A percentile compares a stretch with the other conserved stretches of the same genome.
Conservation (phyloP, 768 basidiomycete species). For the Lyophyllum decastes region DNA sequence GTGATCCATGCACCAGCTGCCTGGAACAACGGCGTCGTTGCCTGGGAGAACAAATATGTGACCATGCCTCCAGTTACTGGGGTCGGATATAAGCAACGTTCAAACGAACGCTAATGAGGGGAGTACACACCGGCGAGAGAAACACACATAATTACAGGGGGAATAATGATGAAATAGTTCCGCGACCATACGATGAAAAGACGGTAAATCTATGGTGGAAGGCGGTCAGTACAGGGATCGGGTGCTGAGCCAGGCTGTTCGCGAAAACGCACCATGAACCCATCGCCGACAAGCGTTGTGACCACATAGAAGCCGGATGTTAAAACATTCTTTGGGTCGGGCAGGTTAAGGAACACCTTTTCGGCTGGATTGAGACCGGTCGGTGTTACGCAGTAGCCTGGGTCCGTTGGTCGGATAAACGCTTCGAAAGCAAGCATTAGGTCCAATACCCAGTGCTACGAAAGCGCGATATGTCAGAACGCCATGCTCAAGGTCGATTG, state of each 20-base stretch:
- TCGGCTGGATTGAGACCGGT: conserved; percentile 12
- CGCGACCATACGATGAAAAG: conserved; percentile 16
- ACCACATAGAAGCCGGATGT: conserved; percentile 12
- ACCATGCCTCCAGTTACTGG: conserved; percentile 16
- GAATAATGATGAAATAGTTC: conserved; percentile 8
- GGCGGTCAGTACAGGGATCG: not conserved
- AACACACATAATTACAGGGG: conserved; percentile 7
- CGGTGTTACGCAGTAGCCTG: conserved; percentile 8
- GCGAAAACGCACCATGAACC: conserved; percentile 12
- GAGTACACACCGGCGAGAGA: conserved; percentile 5
- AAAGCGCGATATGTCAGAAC: not conserved
- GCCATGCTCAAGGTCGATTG: not conserved
- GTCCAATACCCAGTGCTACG: conserved; percentile 8
- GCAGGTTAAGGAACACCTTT: conserved; percentile 12
- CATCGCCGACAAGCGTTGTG: conserved; percentile 14
- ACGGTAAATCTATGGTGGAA: conserved; percentile 8
- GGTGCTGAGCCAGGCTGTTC: not conserved
- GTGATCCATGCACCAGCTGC: conserved; percentile 23
- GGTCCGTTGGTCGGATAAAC: conserved; percentile 6
- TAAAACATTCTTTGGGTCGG: conserved; percentile 8
- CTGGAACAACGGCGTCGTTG: conserved; percentile 20
- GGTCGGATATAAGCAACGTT: no score
- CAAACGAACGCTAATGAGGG: not conserved
- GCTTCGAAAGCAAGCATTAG: conserved; percentile 10
- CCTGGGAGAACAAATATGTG: conserved; percentile 20